Conservation (phyloP, 208 protist species). For the Acanthamoeba royreba region DNA sequence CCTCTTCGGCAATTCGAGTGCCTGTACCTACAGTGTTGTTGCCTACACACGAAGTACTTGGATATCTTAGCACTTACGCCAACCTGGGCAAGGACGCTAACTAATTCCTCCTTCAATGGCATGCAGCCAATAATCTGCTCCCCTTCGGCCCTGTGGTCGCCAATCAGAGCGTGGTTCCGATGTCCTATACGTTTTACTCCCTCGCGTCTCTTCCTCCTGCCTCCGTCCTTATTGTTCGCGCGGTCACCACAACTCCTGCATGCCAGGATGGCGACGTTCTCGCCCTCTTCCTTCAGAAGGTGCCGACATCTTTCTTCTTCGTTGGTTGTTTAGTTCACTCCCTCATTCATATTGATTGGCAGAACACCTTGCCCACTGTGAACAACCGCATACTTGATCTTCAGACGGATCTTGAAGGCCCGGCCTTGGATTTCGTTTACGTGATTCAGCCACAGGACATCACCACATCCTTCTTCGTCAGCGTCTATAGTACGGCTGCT, state of each 20-base stretch:
- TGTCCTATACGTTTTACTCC: neutral
- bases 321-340: neutral
- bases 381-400: neutral
- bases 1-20: neutral
- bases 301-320: too few species aligned
- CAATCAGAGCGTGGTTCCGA: neutral
- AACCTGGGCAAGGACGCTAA: neutral
- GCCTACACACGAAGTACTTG: neutral
- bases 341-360: neutral
- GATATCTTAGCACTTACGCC: neutral
- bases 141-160: neutral
- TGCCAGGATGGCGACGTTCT: neutral
- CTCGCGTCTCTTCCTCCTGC: neutral
- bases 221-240: neutral
- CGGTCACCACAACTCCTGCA: neutral
- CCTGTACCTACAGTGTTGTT: neutral
- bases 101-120: neutral
- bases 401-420: neutral
- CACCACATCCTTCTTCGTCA: neutral
- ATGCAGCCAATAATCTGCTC: neutral
- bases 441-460: neutral
- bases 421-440: neutral
- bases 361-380: neutral
- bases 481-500: neutral
- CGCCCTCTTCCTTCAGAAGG: neutral